Conservation (phyloP, 2,329 filamentous ascomycete species). For the Colletotrichum sp. region DNA sequence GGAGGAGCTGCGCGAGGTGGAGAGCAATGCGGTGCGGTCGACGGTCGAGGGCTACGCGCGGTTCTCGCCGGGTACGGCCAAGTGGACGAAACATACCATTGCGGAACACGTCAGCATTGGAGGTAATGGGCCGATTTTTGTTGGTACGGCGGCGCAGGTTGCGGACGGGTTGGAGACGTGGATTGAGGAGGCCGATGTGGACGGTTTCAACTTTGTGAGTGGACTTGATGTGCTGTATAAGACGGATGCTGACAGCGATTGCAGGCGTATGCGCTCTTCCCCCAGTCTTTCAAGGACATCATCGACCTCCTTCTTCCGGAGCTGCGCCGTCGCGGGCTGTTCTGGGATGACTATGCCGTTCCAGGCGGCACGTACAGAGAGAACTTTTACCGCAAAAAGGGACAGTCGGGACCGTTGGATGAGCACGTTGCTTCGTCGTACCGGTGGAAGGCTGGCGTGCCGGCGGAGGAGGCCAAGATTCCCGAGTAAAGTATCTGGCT, state of each 20-base stretch:
- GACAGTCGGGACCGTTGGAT: constrained; percentile 52
- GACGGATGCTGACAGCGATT: not conserved
- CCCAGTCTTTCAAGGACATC: constrained; percentile 71
- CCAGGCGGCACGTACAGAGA: constrained; percentile 65
- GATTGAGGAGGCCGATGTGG: constrained; percentile 72
- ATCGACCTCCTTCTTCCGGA: constrained; percentile 70
- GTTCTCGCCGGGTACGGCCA: constrained; percentile 62
- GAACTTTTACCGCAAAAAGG: constrained; percentile 59
- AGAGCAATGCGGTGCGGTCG: constrained; percentile 66
- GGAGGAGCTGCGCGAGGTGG: constrained; percentile 66
- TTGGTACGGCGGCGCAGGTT: constrained; percentile 69
- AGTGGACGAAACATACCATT: constrained; percentile 76
- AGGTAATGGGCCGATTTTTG: constrained; percentile 67
- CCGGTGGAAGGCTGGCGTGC: constrained; percentile 40
- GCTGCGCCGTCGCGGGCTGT: constrained; percentile 61
- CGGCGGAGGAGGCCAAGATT: constrained; percentile 32
- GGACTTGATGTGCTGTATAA: not conserved
- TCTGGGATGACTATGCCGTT: constrained; percentile 59
- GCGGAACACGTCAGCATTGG: constrained; percentile 72
- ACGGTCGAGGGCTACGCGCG: constrained; percentile 61
- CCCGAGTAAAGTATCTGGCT: constrained; percentile 2
- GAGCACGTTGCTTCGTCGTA: constrained; percentile 59
- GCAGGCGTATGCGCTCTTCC: constrained; percentile 69
- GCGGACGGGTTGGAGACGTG: constrained; percentile 72
- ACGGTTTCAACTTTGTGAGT: constrained; percentile 75